Conservation (phyloP, 352 stramenopile genomes). For the Phytophthora cajani region DNA sequence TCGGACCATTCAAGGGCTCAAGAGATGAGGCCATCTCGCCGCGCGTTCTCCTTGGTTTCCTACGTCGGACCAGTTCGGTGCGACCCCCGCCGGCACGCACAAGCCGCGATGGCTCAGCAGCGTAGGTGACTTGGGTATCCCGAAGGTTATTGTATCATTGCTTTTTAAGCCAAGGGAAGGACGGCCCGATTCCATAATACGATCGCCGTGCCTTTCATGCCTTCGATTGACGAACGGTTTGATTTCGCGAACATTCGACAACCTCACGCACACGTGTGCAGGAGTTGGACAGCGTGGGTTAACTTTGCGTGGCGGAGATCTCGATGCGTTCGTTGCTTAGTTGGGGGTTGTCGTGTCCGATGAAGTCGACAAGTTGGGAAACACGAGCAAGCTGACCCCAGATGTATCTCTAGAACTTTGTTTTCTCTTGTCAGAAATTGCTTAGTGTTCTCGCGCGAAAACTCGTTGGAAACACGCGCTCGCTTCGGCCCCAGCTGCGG, state of each 20-base stretch:
- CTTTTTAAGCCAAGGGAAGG: no score
- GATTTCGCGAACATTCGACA: slow-evolving; percentile 18
- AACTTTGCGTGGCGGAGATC: slow-evolving; percentile 22
- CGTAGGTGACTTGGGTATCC: neutral
- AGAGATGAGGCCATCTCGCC: slow-evolving; percentile 20
- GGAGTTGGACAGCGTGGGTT: slow-evolving; percentile 23
- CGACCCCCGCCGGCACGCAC: neutral
- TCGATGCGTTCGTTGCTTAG: neutral
- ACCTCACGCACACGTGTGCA: slow-evolving; percentile 16
- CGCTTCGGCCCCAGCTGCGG: slow-evolving; percentile 8
- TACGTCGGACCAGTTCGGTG: slow-evolving; percentile 2
- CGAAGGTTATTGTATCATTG: neutral
- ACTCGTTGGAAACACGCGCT: neutral
- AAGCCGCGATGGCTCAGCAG: neutral
- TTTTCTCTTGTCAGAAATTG: slow-evolving; percentile 14
- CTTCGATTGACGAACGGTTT: slow-evolving; percentile 6
- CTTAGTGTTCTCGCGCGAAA: slow-evolving; percentile 6
- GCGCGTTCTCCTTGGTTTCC: no score
- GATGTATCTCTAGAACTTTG: slow-evolving; percentile 21
- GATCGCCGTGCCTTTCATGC: neutral
- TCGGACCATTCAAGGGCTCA: slow-evolving; percentile 20
- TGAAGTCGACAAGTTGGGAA: slow-evolving; percentile 4
- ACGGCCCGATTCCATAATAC: no score
- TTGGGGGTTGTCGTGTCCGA: slow-evolving; percentile 20
- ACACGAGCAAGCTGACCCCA: slow-evolving; percentile 15